phyloP scores from a whole-genome alignment of 1,284 basidiomycete genomes.

The Cryptococcus jaspeensis region DNA sequence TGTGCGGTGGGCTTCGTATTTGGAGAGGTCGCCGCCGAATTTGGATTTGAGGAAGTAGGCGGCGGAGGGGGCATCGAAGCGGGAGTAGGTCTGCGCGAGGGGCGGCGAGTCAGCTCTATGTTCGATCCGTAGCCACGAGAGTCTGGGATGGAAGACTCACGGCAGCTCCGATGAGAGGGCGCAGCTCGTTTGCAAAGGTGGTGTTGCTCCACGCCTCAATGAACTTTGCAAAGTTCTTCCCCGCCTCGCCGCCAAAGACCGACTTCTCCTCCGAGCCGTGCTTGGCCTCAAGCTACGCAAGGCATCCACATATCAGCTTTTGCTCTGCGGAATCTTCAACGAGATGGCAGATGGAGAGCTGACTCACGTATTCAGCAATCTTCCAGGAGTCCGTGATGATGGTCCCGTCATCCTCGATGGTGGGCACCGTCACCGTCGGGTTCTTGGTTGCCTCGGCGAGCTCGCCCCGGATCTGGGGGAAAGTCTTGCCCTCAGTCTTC shows the following conservation, averaged over 20 bases:
- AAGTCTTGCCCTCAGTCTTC: conserved; percentile 16
- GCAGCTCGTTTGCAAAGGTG: conserved; percentile 22
- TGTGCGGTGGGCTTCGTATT: conserved; percentile 4
- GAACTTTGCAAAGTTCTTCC: conserved; percentile 28
- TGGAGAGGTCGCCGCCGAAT: conserved; percentile 17
- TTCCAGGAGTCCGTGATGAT: conserved; percentile 36
- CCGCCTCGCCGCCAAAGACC: conserved; percentile 24
- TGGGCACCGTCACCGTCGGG: conserved; percentile 37
- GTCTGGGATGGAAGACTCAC: conserved; percentile 9
- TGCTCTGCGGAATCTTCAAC: not conserved
- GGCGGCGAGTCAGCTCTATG: not conserved
- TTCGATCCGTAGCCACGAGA: not conserved
- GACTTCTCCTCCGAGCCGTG: conserved; percentile 25
- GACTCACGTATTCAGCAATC: conserved; percentile 38
- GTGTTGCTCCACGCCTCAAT: conserved; percentile 29
- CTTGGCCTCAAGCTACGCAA: conserved; percentile 27
- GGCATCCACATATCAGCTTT: not conserved
- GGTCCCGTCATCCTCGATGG: conserved; percentile 24
- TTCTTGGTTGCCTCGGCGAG: conserved; percentile 30
- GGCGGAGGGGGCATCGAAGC: conserved; percentile 15
- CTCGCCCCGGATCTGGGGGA: conserved; percentile 27
- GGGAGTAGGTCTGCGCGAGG: conserved; percentile 5
- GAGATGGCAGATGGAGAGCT: not conserved
- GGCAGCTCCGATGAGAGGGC: conserved; percentile 18
- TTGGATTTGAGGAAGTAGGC: conserved; percentile 26